Evolutionary conservation across 2,329 filamentous ascomycete species (phyloP).

Genomic region (Fusarium xylarioides): DNA sequence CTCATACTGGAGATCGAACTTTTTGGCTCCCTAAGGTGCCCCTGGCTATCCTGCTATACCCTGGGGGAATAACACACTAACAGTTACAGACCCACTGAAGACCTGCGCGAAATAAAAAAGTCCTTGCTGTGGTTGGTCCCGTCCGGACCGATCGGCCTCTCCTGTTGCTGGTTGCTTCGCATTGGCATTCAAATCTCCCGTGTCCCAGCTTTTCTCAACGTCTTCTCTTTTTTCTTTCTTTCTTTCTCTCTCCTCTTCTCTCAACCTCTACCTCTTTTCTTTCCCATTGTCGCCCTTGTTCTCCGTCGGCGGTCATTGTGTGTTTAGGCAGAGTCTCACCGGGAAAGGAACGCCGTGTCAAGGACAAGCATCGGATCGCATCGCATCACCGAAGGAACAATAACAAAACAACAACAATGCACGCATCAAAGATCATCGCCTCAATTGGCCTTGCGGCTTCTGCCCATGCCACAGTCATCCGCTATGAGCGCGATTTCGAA

Average conservation of each 20-base stretch:
- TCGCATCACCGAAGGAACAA: background rate
- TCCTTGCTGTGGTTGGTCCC: slow-evolving; percentile 36
- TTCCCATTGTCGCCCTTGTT: slow-evolving; percentile 18
- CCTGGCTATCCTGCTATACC: slow-evolving; percentile 26
- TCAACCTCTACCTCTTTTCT: slow-evolving; percentile 2
- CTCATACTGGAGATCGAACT: too few species aligned
- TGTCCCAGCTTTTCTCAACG: slow-evolving; percentile 6
- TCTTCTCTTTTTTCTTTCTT: background rate
- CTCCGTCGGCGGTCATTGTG: slow-evolving; percentile 21
- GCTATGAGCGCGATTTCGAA: slow-evolving; percentile 26
- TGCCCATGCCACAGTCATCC: slow-evolving; percentile 36
- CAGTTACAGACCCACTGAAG: slow-evolving; percentile 13
- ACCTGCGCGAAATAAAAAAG: slow-evolving; percentile 35
- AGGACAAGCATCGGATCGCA: background rate
- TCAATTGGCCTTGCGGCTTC: slow-evolving; percentile 45
- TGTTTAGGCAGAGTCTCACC: slow-evolving; percentile 8
- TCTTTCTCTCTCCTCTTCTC: background rate
- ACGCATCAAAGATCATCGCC: slow-evolving; percentile 44
- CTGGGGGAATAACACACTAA: slow-evolving; percentile 15
- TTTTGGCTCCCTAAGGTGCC: background rate
- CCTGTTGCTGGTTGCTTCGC: slow-evolving; percentile 14
- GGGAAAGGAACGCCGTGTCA: slow-evolving; percentile 3
- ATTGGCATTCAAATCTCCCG: slow-evolving; percentile 25
- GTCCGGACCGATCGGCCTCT: slow-evolving; percentile 31
- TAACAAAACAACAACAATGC: slow-evolving; percentile 41